These are phyloP conservation scores for Acorus gramineus DNA, from an alignment of 106 monocot genomes.

Conservation along the genomic window DNA sequence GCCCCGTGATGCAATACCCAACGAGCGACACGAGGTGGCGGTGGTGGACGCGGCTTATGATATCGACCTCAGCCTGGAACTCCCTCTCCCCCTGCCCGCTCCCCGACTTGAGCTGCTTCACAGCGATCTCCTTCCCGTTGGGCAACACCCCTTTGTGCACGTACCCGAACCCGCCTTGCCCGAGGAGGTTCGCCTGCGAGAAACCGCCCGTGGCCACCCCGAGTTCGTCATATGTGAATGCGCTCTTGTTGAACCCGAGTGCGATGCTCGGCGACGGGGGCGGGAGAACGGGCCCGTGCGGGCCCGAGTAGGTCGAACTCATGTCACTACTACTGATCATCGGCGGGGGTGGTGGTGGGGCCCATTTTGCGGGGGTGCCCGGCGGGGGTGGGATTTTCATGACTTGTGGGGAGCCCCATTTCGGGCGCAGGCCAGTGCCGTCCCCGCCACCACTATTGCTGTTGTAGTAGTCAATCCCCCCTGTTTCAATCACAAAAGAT, in stretches of 20 bases:
- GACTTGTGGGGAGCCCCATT: slow-evolving; percentile 24
- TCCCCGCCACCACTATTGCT: slow-evolving; percentile 11
- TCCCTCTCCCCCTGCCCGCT: slow-evolving; percentile 81
- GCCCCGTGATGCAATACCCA: slow-evolving; percentile 66
- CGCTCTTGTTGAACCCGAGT: slow-evolving; percentile 65
- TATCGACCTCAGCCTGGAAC: slow-evolving; percentile 91
- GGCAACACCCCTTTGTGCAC: slow-evolving; percentile 71
- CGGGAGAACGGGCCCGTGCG: slow-evolving; percentile 31
- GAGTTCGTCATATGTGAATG: slow-evolving; percentile 70
- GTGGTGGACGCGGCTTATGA: slow-evolving; percentile 87
- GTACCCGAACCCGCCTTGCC: slow-evolving; percentile 83
- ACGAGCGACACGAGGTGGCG: slow-evolving; percentile 81
- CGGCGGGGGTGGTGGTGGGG: slow-evolving; percentile 14
- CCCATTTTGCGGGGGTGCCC: slow-evolving; percentile 21
- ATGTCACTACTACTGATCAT: slow-evolving; percentile 26
- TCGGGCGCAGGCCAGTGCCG: slow-evolving; percentile 16
- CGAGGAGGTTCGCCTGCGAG: slow-evolving; percentile 50
- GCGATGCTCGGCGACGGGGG: slow-evolving; percentile 30
- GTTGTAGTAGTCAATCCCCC: not conserved
- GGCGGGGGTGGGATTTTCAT: slow-evolving; percentile 25
- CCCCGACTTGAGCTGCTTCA: slow-evolving; percentile 73
- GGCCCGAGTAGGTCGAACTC: slow-evolving; percentile 40
- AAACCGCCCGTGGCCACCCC: slow-evolving; percentile 53
- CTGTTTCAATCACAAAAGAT: no score
- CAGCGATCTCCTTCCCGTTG: slow-evolving; percentile 69